Percentiles rank a stretch among this genome's conserved stretches.
These are phyloP conservation scores for Mucor mucedo DNA, from an alignment of 371 early-diverging fungal genomes.

Conservation along the genomic window DNA sequence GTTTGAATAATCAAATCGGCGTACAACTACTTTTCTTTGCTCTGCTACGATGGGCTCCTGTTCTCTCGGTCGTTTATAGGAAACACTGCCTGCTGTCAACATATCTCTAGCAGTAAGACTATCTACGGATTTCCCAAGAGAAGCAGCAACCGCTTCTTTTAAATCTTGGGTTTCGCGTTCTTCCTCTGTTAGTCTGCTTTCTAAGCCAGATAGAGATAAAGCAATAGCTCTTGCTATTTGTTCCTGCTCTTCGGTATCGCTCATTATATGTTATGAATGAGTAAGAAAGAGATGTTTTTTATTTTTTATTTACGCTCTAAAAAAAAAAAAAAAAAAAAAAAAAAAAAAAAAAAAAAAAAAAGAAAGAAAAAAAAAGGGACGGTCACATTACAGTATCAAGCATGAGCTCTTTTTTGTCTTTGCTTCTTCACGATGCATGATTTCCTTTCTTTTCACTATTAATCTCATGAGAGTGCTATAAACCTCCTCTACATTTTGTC, in stretches of 20 bases:
- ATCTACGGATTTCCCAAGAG: conserved; percentile 45
- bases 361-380: neutral
- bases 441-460: conserved; percentile 66
- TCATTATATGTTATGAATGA: conserved; percentile 1
- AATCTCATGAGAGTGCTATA: conserved; percentile 74
- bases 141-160: conserved; percentile 43
- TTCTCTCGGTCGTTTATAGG: conserved; percentile 14
- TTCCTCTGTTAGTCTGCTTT: conserved; percentile 6
- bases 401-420: conserved; percentile 59
- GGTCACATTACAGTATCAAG: conserved; percentile 42
- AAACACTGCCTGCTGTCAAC: conserved; percentile 16
- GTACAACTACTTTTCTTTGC: neutral
- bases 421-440: conserved; percentile 43
- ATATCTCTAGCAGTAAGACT: conserved; percentile 50
- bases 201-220: conserved; percentile 13
- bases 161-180: conserved; percentile 36
- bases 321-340: neutral
- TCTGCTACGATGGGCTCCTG: neutral
- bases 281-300: neutral
- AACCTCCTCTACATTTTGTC: conserved; percentile 81
- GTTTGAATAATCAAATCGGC: conserved; percentile 12
- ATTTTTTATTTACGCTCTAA: neutral
- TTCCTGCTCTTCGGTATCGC: conserved; percentile 17
- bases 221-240: conserved; percentile 24
- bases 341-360: neutral